Base-by-base conservation (phyloP, 1,139 yeast genomes). In the Groenewaldozyma sp. region DNA sequence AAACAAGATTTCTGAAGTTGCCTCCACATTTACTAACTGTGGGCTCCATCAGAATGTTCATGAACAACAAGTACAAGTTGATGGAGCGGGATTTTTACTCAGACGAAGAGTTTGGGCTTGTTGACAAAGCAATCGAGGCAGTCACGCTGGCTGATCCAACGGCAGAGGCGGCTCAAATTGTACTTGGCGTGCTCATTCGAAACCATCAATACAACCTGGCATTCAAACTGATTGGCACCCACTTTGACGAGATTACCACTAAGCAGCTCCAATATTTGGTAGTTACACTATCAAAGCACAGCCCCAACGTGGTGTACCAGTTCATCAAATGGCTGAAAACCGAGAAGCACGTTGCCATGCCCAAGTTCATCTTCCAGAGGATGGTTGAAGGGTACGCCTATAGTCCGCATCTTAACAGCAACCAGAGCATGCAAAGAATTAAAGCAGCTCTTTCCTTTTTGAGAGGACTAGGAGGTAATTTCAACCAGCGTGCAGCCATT, bases 321-420 rank as follows among this genome's bases (percentile, higher is more conserved):
- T 34, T 47, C 22, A 34, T 44, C 21, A 35, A 24, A n/a, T 48
- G 52, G 52, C 42, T 51, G 14, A 37, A 38, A 26, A 31, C 22
- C 13, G 43, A 35, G 24, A 38, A 42, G 6, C 21, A 39, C 4
- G 31, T 39, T 4, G 29, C 35, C 2, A 38, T 50, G 3, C 52
- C 54, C 2, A 35, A 46, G 3, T 10, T 28, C 6, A 45, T 43
- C 3, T 33, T 49, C 11, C 43, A 48, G 20, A 26, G 33, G 6
- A 44, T 51, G 44, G 45, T 45, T 20, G 22, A 35, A 2, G 52
- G 53, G 3, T 51, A 47, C 41, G 42, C 53, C 2, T 24, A 42
- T 13, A 45, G 46, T 24, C 40, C 45, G 6, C 29, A 36, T 13
- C 36, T 51, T 10, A 40, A 41, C 21, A 44, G 44, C 18, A 38